phyloP scores from a whole-genome alignment of 2,329 filamentous ascomycete genomes.

The Aureobasidium mangrovei region DNA sequence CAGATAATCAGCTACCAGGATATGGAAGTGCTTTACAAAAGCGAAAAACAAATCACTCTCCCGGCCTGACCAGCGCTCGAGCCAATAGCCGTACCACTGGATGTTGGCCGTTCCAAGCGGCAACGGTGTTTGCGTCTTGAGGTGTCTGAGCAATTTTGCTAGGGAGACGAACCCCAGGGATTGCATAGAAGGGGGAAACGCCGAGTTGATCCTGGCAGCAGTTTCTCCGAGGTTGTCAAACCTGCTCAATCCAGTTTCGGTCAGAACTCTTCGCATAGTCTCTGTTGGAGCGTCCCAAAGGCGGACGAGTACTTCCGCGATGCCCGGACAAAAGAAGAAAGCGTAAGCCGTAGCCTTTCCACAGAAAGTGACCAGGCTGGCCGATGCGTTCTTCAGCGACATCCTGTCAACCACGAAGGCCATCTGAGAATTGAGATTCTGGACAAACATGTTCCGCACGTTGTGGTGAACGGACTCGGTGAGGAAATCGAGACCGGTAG shows the following conservation, averaged over 20 bases:
- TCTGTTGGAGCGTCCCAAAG: slow-evolving; percentile 68
- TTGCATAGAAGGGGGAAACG: slow-evolving; percentile 61
- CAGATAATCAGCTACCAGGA: slow-evolving; percentile 60
- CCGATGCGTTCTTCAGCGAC: slow-evolving; percentile 64
- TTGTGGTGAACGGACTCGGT: slow-evolving; percentile 77
- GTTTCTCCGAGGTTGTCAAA: slow-evolving; percentile 39
- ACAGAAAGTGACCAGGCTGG: slow-evolving; percentile 65
- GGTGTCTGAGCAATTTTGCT: slow-evolving; percentile 46
- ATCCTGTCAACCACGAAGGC: slow-evolving; percentile 81
- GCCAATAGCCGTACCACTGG: slow-evolving; percentile 80
- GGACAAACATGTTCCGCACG: slow-evolving; percentile 74
- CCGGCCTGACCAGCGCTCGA: slow-evolving; percentile 73
- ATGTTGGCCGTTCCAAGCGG: slow-evolving; percentile 63
- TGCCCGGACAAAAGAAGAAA: slow-evolving; percentile 83
- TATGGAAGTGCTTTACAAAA: slow-evolving; percentile 80
- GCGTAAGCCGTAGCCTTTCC: slow-evolving; percentile 87
- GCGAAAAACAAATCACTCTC: slow-evolving; percentile 89
- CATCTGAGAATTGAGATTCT: slow-evolving; percentile 77
- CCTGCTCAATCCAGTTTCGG: slow-evolving; percentile 54
- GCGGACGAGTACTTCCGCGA: slow-evolving; percentile 73
- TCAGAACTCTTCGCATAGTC: slow-evolving; percentile 60
- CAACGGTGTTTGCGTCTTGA: slow-evolving; percentile 57
- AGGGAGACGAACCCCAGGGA: slow-evolving; percentile 56
- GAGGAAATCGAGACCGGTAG: slow-evolving; percentile 57
- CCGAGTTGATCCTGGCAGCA: slow-evolving; percentile 55